phyloP scores from a whole-genome alignment of 192 early-diverging fungal genomes.

The Coemansia sp. region DNA sequence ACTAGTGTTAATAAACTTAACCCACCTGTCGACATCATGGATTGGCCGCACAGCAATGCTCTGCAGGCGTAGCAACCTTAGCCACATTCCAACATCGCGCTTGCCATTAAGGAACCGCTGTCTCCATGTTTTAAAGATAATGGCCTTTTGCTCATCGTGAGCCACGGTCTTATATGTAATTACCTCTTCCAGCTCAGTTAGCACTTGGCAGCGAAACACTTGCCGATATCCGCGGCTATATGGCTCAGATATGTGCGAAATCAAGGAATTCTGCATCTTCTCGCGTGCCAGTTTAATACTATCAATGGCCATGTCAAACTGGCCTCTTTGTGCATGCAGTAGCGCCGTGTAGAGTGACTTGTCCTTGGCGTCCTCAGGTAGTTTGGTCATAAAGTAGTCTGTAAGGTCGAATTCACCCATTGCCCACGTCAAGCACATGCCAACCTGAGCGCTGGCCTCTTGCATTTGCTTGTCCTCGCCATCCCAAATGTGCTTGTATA shows the following conservation, averaged over 20 bases:
- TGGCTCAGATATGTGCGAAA: conserved; percentile 88
- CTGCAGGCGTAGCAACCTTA: conserved; percentile 84
- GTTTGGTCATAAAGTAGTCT: conserved; percentile 85
- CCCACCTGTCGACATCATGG: conserved; percentile 95
- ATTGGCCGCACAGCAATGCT: conserved; percentile 87
- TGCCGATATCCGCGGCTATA: conserved; percentile 90
- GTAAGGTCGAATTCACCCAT: conserved; percentile 88
- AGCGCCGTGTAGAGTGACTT: conserved; percentile 90
- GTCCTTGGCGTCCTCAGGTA: conserved; percentile 70
- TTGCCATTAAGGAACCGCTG: conserved; percentile 84
- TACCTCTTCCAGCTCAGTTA: conserved; percentile 97
- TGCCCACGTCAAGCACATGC: conserved; percentile 95
- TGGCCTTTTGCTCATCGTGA: conserved; percentile 72
- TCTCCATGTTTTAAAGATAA: conserved; percentile 88
- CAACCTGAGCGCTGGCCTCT: conserved; percentile 81
- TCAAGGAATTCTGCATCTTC: conserved; percentile 85
- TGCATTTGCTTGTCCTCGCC: conserved; percentile 64
- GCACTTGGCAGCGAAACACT: conserved; percentile 95
- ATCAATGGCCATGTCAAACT: conserved; percentile 70
- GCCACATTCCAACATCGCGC: conserved; percentile 96
- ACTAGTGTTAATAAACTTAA: conserved; percentile 94
- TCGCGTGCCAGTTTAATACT: conserved; percentile 85
- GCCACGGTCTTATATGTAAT: conserved; percentile 81
- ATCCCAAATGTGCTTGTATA: conserved; percentile 81
- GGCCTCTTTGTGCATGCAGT: conserved; percentile 78